A percentile compares a stretch with the other conserved stretches of the same genome.
phyloP scores from a whole-genome alignment of 768 basidiomycete species.

The Gyrodon lividus region DNA sequence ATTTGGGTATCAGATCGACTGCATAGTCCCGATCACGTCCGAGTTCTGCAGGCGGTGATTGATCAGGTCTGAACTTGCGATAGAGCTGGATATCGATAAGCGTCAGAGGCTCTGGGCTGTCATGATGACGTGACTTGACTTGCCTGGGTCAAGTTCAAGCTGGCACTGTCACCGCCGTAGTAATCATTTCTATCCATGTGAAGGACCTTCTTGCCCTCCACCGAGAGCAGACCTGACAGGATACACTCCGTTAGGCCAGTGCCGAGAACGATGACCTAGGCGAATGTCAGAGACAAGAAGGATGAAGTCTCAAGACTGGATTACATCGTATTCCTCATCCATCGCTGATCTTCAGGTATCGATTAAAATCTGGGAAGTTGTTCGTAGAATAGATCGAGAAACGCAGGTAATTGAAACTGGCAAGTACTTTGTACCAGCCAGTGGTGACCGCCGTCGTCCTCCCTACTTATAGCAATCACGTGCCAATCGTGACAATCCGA shows the following conservation, averaged over 20 bases:
- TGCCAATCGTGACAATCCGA: conserved; percentile 9
- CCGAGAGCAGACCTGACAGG: conserved; percentile 95
- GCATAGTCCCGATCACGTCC: conserved; percentile 98
- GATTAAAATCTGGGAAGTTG: conserved; percentile 8
- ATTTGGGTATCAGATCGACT: conserved; percentile 97
- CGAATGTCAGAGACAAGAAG: conserved; percentile 14
- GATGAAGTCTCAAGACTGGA: conserved; percentile 20
- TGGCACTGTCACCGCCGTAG: conserved; percentile 96
- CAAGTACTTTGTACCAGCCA: conserved; percentile 17
- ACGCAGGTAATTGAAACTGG: conserved; percentile 3
- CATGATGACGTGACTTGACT: conserved; percentile 20
- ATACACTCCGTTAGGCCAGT: conserved; percentile 99
- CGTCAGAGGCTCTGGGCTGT: conserved; percentile 14
- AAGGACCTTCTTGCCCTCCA: conserved; percentile 99
- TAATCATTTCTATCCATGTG: conserved; percentile 99
- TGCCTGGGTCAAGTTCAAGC: conserved; percentile 96
- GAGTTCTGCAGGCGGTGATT: conserved; percentile 75
- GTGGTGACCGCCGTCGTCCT: not conserved
- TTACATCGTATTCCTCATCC: conserved; percentile 99
- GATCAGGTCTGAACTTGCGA: conserved; percentile 86
- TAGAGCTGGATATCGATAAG: conserved; percentile 64
- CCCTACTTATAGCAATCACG: conserved; percentile 34
- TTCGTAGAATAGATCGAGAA: conserved; percentile 10
- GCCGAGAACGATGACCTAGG: conserved; percentile 85
- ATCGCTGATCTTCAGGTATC: conserved; percentile 45